A percentile compares a stretch with the other conserved stretches of the same genome.
phyloP scores from a whole-genome alignment of 495 filamentous ascomycete genomes.

The Polyplosphaeria fusca region DNA sequence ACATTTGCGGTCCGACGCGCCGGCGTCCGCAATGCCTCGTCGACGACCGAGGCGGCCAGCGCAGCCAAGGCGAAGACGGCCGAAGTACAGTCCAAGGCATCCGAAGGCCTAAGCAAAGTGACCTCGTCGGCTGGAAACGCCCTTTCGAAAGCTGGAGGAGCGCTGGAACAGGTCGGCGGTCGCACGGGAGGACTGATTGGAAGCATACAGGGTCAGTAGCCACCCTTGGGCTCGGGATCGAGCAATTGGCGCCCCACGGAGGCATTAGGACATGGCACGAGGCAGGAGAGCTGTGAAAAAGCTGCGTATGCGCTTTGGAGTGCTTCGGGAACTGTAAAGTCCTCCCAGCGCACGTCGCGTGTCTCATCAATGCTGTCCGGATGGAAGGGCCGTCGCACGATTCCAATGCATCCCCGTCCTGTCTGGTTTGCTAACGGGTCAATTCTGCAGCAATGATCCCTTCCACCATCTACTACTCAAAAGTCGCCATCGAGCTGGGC shows the following conservation, averaged over 20 bases:
- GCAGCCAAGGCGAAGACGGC: slow-evolving; percentile 52
- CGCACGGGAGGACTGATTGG: slow-evolving; percentile 75
- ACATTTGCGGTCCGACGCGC: slow-evolving; percentile 57
- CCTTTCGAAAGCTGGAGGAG: slow-evolving; percentile 64
- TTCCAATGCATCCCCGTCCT: too few relatives aligned
- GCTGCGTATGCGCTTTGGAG: neutral
- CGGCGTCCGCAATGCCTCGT: slow-evolving; percentile 60
- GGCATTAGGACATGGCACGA: neutral
- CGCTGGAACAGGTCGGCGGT: slow-evolving; percentile 76
- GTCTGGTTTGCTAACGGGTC: slow-evolving; percentile 9
- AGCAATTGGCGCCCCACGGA: slow-evolving; percentile 8
- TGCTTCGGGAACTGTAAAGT: neutral
- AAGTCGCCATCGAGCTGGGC: slow-evolving; percentile 79
- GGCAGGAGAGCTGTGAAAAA: neutral
- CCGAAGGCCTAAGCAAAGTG: slow-evolving; percentile 81
- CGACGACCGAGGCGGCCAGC: slow-evolving; percentile 64
- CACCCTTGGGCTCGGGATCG: neutral
- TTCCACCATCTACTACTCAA: slow-evolving; percentile 82
- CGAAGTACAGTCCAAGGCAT: slow-evolving; percentile 68
- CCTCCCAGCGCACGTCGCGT: neutral
- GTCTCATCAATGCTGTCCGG: neutral
- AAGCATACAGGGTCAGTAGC: slow-evolving; percentile 78
- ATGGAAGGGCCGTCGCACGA: too few relatives aligned
- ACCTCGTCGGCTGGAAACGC: slow-evolving; percentile 74
- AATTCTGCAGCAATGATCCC: slow-evolving; percentile 72